Evolutionary conservation across 2,329 filamentous ascomycete genomes (phyloP).

Genomic region (Fusarium sp.): DNA sequence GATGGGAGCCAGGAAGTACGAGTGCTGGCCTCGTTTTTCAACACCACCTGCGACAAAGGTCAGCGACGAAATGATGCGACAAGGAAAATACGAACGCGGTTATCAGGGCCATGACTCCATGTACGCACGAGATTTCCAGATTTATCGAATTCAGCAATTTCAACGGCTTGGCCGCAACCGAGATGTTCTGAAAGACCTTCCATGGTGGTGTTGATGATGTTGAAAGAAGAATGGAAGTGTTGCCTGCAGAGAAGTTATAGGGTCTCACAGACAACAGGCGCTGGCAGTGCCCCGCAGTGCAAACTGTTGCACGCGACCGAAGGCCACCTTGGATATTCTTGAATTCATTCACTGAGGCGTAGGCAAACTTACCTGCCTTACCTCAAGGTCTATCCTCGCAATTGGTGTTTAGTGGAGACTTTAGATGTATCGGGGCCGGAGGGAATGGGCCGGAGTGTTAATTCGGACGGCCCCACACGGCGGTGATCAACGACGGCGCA

Average conservation of each 20-base stretch:
- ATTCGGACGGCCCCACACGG: slow-evolving; percentile 23
- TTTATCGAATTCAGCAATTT: slow-evolving; percentile 55
- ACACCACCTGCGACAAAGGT: slow-evolving; percentile 39
- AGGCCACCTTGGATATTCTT: background rate
- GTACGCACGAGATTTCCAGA: slow-evolving; percentile 52
- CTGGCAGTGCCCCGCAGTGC: slow-evolving; percentile 17
- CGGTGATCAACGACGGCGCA: background rate
- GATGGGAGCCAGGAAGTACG: slow-evolving; percentile 47
- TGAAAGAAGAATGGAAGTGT: background rate
- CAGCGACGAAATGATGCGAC: background rate
- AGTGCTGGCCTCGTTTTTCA: slow-evolving; percentile 38
- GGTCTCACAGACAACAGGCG: slow-evolving; percentile 8
- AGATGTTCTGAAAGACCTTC: slow-evolving; percentile 44
- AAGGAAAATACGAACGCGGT: slow-evolving; percentile 35
- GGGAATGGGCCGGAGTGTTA: background rate
- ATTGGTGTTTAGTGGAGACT: slow-evolving; percentile 7
- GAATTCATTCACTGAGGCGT: background rate
- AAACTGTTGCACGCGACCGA: background rate
- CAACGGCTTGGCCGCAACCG: slow-evolving; percentile 44
- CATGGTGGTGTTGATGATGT: slow-evolving; percentile 24
- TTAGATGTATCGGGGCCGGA: background rate
- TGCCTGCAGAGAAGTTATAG: background rate
- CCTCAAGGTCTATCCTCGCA: background rate
- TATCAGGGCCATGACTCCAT: slow-evolving; percentile 51
- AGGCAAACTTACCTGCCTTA: background rate